Evolutionary conservation across 805 yeast genomes (phyloP).

Genomic region (Yamadazyma akitaensis): DNA sequence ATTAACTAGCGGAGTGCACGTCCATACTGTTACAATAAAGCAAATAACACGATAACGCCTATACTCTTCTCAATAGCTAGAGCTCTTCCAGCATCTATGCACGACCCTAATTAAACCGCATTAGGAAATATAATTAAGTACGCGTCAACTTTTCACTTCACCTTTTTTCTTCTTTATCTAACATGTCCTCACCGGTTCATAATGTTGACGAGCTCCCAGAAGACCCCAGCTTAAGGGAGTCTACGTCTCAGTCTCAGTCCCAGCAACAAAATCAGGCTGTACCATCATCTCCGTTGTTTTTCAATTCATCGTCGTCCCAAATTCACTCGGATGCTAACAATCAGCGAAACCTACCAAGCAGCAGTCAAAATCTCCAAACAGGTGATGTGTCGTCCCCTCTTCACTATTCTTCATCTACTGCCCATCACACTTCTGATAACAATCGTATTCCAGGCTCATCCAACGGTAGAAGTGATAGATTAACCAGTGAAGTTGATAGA

Average conservation of each 20-base stretch:
- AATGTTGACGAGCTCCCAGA: conserved; percentile 18
- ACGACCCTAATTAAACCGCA: conserved; percentile 19
- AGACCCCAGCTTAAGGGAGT: conserved; percentile 19
- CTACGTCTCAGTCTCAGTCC: conserved; percentile 37
- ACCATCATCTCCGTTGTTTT: conserved; percentile 57
- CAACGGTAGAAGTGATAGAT: conserved; percentile 44
- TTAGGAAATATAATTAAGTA: conserved; percentile 24
- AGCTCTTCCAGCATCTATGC: no score
- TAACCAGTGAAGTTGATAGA: conserved; percentile 42
- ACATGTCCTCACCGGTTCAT: conserved; percentile 38
- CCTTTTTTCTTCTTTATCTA: conserved; percentile 1
- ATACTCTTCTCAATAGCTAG: no score
- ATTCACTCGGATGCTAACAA: conserved; percentile 30
- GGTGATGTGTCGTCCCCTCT: conserved; percentile 48
- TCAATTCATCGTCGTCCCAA: conserved; percentile 47
- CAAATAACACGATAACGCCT: no score
- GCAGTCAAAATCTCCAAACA: conserved; percentile 23
- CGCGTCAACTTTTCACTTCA: conserved; percentile 19
- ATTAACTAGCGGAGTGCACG: no score
- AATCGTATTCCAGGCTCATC: conserved; percentile 25
- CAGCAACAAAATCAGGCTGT: conserved; percentile 36
- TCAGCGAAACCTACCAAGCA: conserved; percentile 8
- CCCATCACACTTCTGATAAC: conserved; percentile 37
- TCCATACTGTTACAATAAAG: no score
- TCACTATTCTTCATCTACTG: conserved; percentile 43